Conservation (phyloP, 768 basidiomycete genomes). For the Naganishia randhawae region DNA sequence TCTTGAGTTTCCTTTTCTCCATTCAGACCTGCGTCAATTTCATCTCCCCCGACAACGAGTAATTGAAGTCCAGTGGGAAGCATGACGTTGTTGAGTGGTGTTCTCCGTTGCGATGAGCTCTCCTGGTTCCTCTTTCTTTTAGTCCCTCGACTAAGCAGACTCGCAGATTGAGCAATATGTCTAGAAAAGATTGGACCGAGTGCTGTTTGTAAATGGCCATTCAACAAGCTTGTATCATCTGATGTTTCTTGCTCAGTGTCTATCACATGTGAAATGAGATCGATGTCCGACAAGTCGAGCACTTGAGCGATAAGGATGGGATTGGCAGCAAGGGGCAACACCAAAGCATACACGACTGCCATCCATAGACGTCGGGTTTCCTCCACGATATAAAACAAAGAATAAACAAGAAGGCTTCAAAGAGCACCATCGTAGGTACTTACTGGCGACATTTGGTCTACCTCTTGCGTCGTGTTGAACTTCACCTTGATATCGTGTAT, state of each 20-base stretch:
- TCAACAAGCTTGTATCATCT: not conserved
- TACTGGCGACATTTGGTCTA: not conserved
- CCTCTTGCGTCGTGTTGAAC: not conserved
- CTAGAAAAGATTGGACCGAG: not conserved
- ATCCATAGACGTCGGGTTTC: conserved; percentile 1
- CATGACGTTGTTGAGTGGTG: not conserved
- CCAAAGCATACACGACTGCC: not conserved
- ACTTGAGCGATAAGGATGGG: conserved; percentile 2
- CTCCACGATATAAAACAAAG: not conserved
- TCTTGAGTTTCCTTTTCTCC: not conserved
- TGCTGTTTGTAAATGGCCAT: not conserved
- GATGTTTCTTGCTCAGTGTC: not conserved
- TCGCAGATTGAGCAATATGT: too few species aligned
- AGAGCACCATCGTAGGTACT: not conserved
- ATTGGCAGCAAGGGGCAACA: conserved; percentile 1
- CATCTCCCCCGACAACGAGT: not conserved
- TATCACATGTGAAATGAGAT: not conserved
- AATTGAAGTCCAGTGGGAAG: conserved; percentile 6
- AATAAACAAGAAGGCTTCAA: not conserved
- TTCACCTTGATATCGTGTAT: conserved; percentile 5
- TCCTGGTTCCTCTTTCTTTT: conserved; percentile 17
- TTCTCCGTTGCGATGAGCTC: not conserved
- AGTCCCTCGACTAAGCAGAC: not conserved
- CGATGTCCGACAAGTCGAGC: not conserved
- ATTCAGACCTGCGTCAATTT: not conserved